phyloP scores from a whole-genome alignment of 805 yeast species.

The Candida taoyuanica region DNA sequence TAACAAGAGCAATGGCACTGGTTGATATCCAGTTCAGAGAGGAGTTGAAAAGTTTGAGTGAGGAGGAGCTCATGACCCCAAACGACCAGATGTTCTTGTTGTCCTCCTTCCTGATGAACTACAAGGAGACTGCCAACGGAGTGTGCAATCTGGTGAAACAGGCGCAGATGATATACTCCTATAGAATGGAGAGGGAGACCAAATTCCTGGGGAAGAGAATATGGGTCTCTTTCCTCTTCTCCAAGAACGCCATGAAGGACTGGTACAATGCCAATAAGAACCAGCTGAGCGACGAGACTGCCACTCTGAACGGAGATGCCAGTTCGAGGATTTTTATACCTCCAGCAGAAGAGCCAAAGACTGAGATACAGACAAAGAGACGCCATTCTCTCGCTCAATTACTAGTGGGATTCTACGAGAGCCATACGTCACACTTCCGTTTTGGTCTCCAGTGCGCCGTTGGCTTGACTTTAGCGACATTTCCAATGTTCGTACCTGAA shows the following conservation, averaged over 20 bases:
- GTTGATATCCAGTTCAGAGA: conserved; percentile 33
- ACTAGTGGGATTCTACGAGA: conserved; percentile 8
- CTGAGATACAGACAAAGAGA: not conserved
- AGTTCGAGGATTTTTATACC: conserved; percentile 7
- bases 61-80: conserved; percentile 34
- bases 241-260: conserved; percentile 30
- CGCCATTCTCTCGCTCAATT: not conserved
- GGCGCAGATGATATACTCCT: conserved; percentile 27
- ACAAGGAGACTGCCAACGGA: conserved; percentile 35
- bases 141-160: conserved; percentile 31
- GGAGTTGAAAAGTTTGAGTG: conserved; percentile 27
- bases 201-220: conserved; percentile 34
- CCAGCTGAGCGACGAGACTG: conserved; percentile 28
- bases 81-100: conserved; percentile 46
- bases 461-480: conserved; percentile 42
- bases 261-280: conserved; percentile 31
- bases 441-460: conserved; percentile 44
- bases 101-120: conserved; percentile 45
- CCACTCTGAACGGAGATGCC: conserved; percentile 31
- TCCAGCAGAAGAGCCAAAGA: not conserved
- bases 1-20: conserved; percentile 30
- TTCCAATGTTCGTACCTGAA: conserved; percentile 47
- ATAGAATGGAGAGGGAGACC: conserved; percentile 29
- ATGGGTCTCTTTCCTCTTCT: conserved; percentile 40
- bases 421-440: conserved; percentile 33